Evolutionary conservation across 176 grass and related monocot species (phyloP), one percentile per base, ranked within the genome.

Genomic region (Cenchrus fungigraminus): DNA sequence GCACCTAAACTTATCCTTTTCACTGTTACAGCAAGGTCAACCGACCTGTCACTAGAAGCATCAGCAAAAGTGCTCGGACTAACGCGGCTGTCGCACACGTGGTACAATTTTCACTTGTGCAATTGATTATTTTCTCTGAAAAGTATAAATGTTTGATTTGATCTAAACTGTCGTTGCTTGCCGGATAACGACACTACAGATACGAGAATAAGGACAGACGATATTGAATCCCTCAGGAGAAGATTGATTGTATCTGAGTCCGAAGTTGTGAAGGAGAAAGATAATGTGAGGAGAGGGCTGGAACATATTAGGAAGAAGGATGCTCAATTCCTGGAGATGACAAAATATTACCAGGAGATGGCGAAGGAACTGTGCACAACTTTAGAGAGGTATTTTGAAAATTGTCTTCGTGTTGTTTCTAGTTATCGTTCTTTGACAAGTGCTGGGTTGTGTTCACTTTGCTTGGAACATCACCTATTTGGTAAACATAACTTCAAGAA

Each of bases 241-340:
- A 91, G 91, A 40, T 79, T 95, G 16, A 89, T 93, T 66, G 79
- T 95, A 79, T 91, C 93, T 2, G 95, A 95, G 69, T 88, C 61
- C 0, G 91, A 92, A 34, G 83, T 89, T 11, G 82, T 79, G 32
- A 82, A 79, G 17, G 90, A 95, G 77, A 98, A 93, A 42, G 89
- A 93, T 47, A 93, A 95, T 77, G 95, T 95, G 14, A 92, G 83
- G 80, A 71, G 93, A 68, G 91, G 95, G 46, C 19, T 95, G 82
- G 93, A 98, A 14, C 15, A 56, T 6, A 17, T 56, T 14, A 56
- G 54, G 54, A 56, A 1, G 15, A 56, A 56, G 54, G 54, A 56
- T 17, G 54, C 54, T 6, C 14, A 17, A 5, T 14, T 56, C 54
- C 16, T 17, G 54, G 54, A 17, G 5, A 16, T 4, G 17, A 8